These are phyloP conservation scores for Hemisphaericaspora xylanilytica DNA, from an alignment of 1,139 yeast species.

Conservation along the genomic window DNA sequence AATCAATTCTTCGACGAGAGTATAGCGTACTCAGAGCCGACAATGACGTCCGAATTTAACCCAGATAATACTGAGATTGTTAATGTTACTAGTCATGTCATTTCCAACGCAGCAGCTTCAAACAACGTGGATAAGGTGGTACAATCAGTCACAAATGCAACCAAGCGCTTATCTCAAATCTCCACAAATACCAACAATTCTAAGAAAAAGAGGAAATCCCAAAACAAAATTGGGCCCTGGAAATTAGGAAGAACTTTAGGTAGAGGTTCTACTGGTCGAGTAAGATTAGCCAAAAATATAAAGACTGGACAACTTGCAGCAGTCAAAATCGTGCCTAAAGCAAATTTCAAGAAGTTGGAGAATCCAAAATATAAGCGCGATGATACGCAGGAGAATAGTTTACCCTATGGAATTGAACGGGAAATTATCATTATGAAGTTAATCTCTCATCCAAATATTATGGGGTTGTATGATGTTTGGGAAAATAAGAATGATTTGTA, in stretches of 20 bases:
- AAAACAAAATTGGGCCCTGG: slow-evolving; percentile 94
- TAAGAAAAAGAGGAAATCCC: slow-evolving; percentile 54
- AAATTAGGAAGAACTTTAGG: slow-evolving; percentile 91
- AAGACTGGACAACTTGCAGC: slow-evolving; percentile 91
- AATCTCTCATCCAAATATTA: slow-evolving; percentile 87
- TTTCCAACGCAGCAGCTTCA: neutral
- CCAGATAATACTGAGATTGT: neutral
- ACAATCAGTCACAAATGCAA: slow-evolving; percentile 59
- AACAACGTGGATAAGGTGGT: slow-evolving; percentile 45
- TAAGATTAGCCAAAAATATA: slow-evolving; percentile 82
- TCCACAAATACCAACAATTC: slow-evolving; percentile 53
- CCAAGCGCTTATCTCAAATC: slow-evolving; percentile 61
- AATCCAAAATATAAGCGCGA: slow-evolving; percentile 45
- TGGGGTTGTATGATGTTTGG: slow-evolving; percentile 98
- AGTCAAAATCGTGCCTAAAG: slow-evolving; percentile 91
- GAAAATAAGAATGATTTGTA: slow-evolving; percentile 92
- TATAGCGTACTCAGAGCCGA: slow-evolving; percentile 2
- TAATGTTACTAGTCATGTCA: neutral
- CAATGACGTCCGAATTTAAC: neutral
- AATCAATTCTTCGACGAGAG: slow-evolving; percentile 2
- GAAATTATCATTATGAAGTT: slow-evolving; percentile 93
- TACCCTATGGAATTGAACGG: slow-evolving; percentile 93
- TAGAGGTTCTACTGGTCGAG: slow-evolving; percentile 93
- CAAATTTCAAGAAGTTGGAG: slow-evolving; percentile 56
- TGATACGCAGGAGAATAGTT: slow-evolving; percentile 48